Evolutionary conservation across 2,329 filamentous ascomycete species (phyloP), one percentile per base, ranked within the genome.

Genomic region (Pestalotiopsis sp.): DNA sequence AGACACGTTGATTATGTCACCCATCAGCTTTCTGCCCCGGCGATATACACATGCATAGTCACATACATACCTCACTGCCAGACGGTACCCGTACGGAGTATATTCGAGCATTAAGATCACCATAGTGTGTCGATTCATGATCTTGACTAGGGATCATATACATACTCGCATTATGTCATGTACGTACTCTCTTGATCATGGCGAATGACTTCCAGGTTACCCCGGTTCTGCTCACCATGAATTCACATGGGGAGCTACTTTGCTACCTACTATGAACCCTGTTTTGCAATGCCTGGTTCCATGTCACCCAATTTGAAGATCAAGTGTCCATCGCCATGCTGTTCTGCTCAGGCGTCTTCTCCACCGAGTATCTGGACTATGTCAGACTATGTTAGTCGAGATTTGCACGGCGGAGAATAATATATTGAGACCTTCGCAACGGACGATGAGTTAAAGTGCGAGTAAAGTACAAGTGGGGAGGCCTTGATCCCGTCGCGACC

Each of bases 371-470:
- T 39, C 39, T 20, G 36, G 61, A 17, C 39, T 52, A 36, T 17
- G 14, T 39, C 3, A 62, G 25, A 39, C 59, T 59, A 23, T 23
- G n/a, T 36, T 38, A 62, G 59, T 38, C 31, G 39, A 49, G 61
- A 49, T 41, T 23, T 64, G 61, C 38, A 45, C n/a, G 27, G 36
- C 61, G 41, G 61, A 49, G 23, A 23, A 62, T 41, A 38, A 31
- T 52, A 64, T 52, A 64, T 27, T 64, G 61, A 64, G 61, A 64
- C 61, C 38, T 59, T 64, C 38, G 39, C 39, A 62, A 62, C n/a
- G 20, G 57, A 36, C 12, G 39, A 64, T n/a, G 59, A 62, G n/a
- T 20, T 38, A 20, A 39, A 62, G 59, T 39, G 59, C 31, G 13
- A 36, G 31, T 36, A 36, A 36, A 39, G 27, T 20, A 20, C 25